Evolutionary conservation across 352 stramenopile genomes (phyloP).

Genomic region (Globisporangium carolinianum): DNA sequence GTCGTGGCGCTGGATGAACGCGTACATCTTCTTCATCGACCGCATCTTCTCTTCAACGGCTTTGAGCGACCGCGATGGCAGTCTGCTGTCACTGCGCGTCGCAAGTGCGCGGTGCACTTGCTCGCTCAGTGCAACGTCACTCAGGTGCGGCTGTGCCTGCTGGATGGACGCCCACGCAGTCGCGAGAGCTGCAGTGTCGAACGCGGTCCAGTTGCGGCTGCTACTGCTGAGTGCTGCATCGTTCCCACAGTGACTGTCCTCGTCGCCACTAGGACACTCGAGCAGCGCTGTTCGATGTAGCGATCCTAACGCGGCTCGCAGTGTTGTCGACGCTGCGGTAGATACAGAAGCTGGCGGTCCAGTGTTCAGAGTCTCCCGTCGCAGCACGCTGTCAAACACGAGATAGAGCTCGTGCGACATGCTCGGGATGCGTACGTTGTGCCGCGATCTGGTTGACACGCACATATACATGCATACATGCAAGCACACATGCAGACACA

Average conservation of each 20-base stretch:
- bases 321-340: not conserved
- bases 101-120: conserved; percentile 53
- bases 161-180: conserved; percentile 41
- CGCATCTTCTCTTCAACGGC: conserved; percentile 72
- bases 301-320: too few species aligned
- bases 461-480: too few species aligned
- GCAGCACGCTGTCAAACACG: conserved; percentile 48
- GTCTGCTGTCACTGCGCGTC: conserved; percentile 25
- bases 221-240: not conserved
- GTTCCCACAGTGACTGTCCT: not conserved
- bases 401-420: conserved; percentile 50
- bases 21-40: conserved; percentile 72
- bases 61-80: conserved; percentile 40
- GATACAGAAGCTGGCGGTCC: too few species aligned
- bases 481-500: not conserved
- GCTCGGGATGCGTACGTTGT: conserved; percentile 49
- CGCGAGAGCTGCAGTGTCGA: conserved; percentile 14
- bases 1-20: conserved; percentile 50
- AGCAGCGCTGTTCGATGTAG: not conserved
- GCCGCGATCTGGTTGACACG: conserved; percentile 17
- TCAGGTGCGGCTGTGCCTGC: conserved; percentile 20
- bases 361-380: conserved; percentile 9
- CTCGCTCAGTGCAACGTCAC: conserved; percentile 36
- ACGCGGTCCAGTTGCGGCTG: conserved; percentile 8
- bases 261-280: not conserved